Evolutionary conservation across 495 filamentous ascomycete species (phyloP).

Genomic region (Mycothermus thermophilus): DNA sequence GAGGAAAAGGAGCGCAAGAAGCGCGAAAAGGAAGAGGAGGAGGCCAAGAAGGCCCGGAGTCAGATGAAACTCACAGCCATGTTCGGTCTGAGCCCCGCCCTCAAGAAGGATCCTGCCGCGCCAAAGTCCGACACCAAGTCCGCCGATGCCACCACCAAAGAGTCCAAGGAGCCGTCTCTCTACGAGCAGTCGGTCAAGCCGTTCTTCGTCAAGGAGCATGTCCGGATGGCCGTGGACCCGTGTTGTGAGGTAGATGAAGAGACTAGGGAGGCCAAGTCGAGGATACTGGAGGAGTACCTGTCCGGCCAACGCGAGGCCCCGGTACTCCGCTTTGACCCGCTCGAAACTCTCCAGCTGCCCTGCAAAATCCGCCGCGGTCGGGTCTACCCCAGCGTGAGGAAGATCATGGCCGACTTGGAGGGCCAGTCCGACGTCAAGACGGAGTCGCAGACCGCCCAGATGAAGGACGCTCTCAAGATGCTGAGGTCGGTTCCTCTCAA

Average conservation of each 20-base stretch:
- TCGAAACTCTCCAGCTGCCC: conserved; percentile 48
- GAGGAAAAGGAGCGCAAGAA: conserved; percentile 49
- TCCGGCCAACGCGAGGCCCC: conserved; percentile 20
- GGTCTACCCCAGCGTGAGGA: conserved; percentile 40
- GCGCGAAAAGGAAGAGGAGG: conserved; percentile 44
- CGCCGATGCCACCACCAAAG: conserved; percentile 7
- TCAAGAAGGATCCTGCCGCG: conserved; percentile 19
- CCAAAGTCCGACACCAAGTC: conserved; percentile 8
- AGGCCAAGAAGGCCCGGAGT: conserved; percentile 48
- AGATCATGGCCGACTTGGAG: conserved; percentile 43
- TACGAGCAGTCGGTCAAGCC: conserved; percentile 64
- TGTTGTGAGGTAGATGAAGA: conserved; percentile 43
- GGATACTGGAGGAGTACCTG: conserved; percentile 33
- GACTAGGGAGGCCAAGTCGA: conserved; percentile 38
- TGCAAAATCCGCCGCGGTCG: conserved; percentile 39
- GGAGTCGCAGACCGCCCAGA: conserved; percentile 33
- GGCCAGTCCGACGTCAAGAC: conserved; percentile 18
- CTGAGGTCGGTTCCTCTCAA: conserved; percentile 58
- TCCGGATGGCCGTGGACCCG: conserved; percentile 40
- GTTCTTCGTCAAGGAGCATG: conserved; percentile 60
- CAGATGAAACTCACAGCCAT: conserved; percentile 36
- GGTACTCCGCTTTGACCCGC: conserved; percentile 33
- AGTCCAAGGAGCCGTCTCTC: conserved; percentile 31
- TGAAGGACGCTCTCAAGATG: conserved; percentile 31
- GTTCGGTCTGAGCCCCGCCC: conserved; percentile 30